Percentiles rank a stretch among this genome's conserved stretches.
phyloP scores from a whole-genome alignment of 2,329 filamentous ascomycete genomes.

The Cytospora paraplurivora region DNA sequence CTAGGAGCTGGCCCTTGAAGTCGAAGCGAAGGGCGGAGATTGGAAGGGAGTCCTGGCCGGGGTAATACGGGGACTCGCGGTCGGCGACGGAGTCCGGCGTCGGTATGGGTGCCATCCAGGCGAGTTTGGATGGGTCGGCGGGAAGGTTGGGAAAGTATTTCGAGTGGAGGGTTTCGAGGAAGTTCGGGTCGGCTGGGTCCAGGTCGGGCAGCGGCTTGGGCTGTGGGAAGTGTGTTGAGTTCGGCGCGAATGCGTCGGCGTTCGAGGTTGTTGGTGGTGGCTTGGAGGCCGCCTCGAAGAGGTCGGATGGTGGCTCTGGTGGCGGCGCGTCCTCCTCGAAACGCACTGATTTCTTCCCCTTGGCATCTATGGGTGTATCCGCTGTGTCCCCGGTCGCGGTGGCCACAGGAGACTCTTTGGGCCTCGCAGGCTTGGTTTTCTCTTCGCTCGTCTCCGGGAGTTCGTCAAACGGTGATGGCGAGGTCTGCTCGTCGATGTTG shows the following conservation, averaged over 20 bases:
- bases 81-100: constrained; percentile 63
- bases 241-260: constrained; percentile 39
- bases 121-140: constrained; percentile 77
- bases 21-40: constrained; percentile 84
- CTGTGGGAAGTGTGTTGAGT: constrained; percentile 64
- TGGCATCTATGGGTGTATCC: constrained; percentile 31
- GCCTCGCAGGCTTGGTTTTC: constrained; percentile 17
- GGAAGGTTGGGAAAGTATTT: constrained; percentile 94
- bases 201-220: constrained; percentile 65
- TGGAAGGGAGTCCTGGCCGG: constrained; percentile 69
- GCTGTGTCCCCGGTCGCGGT: constrained; percentile 41
- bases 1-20: constrained; percentile 78
- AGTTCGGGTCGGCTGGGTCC: constrained; percentile 79
- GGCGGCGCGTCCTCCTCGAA: constrained; percentile 49
- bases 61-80: constrained; percentile 78
- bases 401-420: constrained; percentile 37
- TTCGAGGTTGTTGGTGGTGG: constrained; percentile 29
- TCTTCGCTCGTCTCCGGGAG: constrained; percentile 7
- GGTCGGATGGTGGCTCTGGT: constrained; percentile 43
- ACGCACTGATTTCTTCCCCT: constrained; percentile 38
- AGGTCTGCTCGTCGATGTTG: constrained; percentile 67
- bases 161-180: constrained; percentile 79
- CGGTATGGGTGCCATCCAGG: constrained; percentile 78
- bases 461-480: constrained; percentile 47
- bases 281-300: constrained; percentile 38